Base-by-base conservation (phyloP, 2,329 filamentous ascomycete genomes). In the Diaporthe sp. region DNA sequence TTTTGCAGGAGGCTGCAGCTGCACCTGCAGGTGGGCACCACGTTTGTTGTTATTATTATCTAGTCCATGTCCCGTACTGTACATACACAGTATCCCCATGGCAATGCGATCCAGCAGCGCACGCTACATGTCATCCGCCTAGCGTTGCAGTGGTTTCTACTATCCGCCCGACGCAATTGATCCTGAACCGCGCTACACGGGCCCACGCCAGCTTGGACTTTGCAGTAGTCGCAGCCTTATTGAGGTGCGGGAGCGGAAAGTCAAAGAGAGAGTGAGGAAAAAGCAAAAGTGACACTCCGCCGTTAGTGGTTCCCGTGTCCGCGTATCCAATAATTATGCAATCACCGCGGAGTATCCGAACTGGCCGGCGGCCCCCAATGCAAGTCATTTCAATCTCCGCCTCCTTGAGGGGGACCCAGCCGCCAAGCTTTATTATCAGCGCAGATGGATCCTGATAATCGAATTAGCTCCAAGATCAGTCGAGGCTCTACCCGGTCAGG, bases 401-500 rank as follows among this genome's bases (percentile, higher is more conserved):
- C 72, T 62, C 71, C 71, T 62, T 51, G 46, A 22, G 37, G 39
- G n/a, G 53, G n/a, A 28, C 65, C 49, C 49, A 42, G 65, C 28
- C 62, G 72, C 72, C 51, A 70, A 65, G 71, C 39, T 39, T 74
- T 62, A 58, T 57, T 65, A 75, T 75, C 68, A 68, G 37, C 60
- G 55, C 37, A 62, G 57, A 60, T 72, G 51, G 60, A 57, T 55
- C 65, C 65, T 68, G 75, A 72, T 72, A 76, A 76, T 74, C 72
- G 67, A 73, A 71, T 44, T 58, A 76, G 70, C 68, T 67, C 68
- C 49, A 70, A 61, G 68, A 72, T 72, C 73, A 75, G 74, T 58
- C 67, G 68, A 75, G 74, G 60, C 61, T 67, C 74, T 70, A 42
- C 65, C 65, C 60, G 68, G 42, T 71, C 68, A 72, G 73, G 73